These are phyloP conservation scores for Boletus pseudopeckii DNA, from an alignment of 768 basidiomycete genomes.

Conservation along the genomic window DNA sequence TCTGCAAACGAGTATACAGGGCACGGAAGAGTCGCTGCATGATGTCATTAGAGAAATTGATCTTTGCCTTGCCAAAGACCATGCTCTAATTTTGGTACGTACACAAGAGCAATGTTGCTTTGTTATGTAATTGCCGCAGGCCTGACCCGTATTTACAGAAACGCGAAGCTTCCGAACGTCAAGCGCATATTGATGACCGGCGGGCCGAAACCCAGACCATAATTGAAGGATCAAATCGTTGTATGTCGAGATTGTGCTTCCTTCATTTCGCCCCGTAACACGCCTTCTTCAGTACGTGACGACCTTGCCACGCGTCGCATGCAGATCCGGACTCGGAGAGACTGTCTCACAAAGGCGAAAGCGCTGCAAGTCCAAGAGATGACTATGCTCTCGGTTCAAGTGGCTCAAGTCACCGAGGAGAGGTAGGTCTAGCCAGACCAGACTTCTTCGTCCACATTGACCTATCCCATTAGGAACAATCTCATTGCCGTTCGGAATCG, in stretches of 20 bases:
- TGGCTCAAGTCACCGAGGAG: conserved; percentile 37
- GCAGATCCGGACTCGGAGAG: conserved; percentile 44
- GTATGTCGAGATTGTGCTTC: conserved; percentile 38
- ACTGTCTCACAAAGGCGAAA: conserved; percentile 43
- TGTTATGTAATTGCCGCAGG: conserved; percentile 26
- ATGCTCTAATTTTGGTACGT: conserved; percentile 39
- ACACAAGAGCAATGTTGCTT: conserved; percentile 2
- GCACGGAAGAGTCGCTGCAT: conserved; percentile 46
- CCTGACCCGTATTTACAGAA: conserved; percentile 41
- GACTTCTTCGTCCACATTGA: conserved; percentile 16
- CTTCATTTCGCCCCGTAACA: conserved; percentile 19
- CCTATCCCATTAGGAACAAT: conserved; percentile 38
- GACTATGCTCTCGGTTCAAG: conserved; percentile 22
- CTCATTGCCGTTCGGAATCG: conserved; percentile 45
- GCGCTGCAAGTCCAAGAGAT: conserved; percentile 36
- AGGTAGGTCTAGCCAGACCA: conserved; percentile 29
- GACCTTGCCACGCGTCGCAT: conserved; percentile 43
- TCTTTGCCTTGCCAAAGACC: conserved; percentile 42
- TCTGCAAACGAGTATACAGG: conserved; percentile 49
- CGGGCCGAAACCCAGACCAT: conserved; percentile 41
- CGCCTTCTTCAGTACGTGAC: conserved; percentile 36
- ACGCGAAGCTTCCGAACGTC: conserved; percentile 66
- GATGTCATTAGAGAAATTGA: conserved; percentile 50
- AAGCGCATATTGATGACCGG: conserved; percentile 52
- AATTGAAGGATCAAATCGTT: conserved; percentile 40